Base-by-base conservation (phyloP, 1,139 yeast genomes). In the Dujonia santamariae region DNA sequence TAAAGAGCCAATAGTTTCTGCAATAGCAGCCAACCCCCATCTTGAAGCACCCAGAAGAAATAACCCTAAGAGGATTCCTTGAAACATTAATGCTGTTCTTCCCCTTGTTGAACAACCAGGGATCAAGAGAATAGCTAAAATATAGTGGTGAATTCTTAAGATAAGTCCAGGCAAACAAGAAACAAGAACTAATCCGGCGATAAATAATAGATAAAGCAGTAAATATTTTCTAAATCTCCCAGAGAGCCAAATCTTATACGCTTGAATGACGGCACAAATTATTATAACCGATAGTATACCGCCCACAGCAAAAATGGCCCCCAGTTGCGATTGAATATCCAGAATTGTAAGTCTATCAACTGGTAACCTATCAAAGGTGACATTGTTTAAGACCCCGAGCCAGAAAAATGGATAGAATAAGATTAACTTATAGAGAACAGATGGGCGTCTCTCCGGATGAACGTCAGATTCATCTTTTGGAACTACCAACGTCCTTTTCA, bases 1-100 rank as follows among this genome's bases (percentile, higher is more conserved):
- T 32, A 88, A 59, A 11, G 87, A 74, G 9, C 70, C 62, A 30
- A 74, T 74, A 0, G 97, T 87, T 51, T 90, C 96, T 2, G 85
- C 78, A 39, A 90, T 80, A 16, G 96, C 80, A 3, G 95, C 97
- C 50, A 84, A 80, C 35, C 94, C 97, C 98, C 98, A 90, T 39
- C 95, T 67, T 0, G 95, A 80, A 2, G 87, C 78, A 0, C 98
- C 98, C 16, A 92, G 83, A 7, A 88, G 68, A 37, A 85, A 73
- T 25, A 90, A 63, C 0, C 97, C 98, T 1, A 86, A 56, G 18
- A 92, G 62, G 2, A 92, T 72, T 2, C 97, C 97, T 53, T 88
- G 96, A 51, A 87, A 83, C 15, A 78, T 43, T 35, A 83, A 64
- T 0, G 88, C 88, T 0, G 85, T 70, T 30, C 75, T 51, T 1